Conservation (phyloP, 129 eudicot genomes). For the sunflower (Helianthus annuus) region HanXRQr2.0-SUNRISE NC_035434.2:79431737-79432236, state of each 20-base stretch:
- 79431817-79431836: conserved; percentile 50
- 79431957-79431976: neutral
- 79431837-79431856: neutral
- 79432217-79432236: conserved; percentile 18
- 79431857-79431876: too few relatives aligned
- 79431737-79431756: conserved; percentile 77
- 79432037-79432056: conserved; percentile 68
- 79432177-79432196: conserved; percentile 9
- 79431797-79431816: conserved; percentile 71
- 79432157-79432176: conserved; percentile 31
- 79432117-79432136: conserved; percentile 22
- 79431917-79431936: too few relatives aligned
- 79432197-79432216: conserved; percentile 19
- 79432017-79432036: conserved; percentile 68
- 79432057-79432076: conserved; percentile 64
- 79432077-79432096: conserved; percentile 62
- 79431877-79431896: too few relatives aligned
- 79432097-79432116: conserved; percentile 39
- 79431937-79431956: too few relatives aligned
- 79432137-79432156: conserved; percentile 21
- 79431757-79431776: conserved; percentile 82
- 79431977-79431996: conserved; percentile 38
- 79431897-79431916: too few relatives aligned
- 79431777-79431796: conserved; percentile 84
- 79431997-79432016: conserved; percentile 69